Base-by-base conservation (phyloP, 2,329 filamentous ascomycete genomes). In the Claviceps quebecensis region DNA sequence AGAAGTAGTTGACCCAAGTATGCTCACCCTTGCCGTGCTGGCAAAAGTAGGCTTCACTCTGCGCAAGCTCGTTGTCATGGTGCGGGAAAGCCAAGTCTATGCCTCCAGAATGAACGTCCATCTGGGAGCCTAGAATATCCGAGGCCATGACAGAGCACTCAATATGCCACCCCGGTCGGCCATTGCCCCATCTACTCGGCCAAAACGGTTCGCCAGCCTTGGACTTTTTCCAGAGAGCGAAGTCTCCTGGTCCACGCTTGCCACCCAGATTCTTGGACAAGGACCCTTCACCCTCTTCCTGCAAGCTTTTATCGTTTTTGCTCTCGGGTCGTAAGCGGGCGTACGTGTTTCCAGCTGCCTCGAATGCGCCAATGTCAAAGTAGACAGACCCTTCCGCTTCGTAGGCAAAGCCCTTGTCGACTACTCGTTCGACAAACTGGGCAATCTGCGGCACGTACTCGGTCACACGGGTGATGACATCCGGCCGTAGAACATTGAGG, bases 81-180 rank as follows among this genome's bases (percentile, higher is more conserved):
- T 95, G 90, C 0, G 90, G 89, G 66, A 95, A 95, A 0, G 84
- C 83, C 50, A 97, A 75, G 65, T 97, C 91, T 54, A 95, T 85
- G 53, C 91, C 91, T 29, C 91, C 90, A 22, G 87, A 94, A 67
- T 96, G 91, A 50, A 96, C 87, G 65, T 97, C 91, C 73, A 97
- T 89, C 55, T 83, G 77, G 29, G 81, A 75, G 5, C 90, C 90
- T 1, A 97, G 72, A n/a, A 89, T 78, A 56, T 90, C 87, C 2
- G 86, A 91, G 0, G 90, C 89, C 91, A 97, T 96, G 16, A 89
- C 89, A 1, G 85, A 90, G 80, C 91, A 96, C 70, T 96, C 90
- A 61, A 96, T 96, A 63, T 96, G 91, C 91, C 91, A 97, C 17
- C 91, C 91, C 1, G 91, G 91, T 45, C 91, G 76, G 4, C 90